Percentiles rank a stretch among this genome's conserved stretches.
Conservation (phyloP, 140 eudicot genomes). For the Anethum foeniculum region DNA sequence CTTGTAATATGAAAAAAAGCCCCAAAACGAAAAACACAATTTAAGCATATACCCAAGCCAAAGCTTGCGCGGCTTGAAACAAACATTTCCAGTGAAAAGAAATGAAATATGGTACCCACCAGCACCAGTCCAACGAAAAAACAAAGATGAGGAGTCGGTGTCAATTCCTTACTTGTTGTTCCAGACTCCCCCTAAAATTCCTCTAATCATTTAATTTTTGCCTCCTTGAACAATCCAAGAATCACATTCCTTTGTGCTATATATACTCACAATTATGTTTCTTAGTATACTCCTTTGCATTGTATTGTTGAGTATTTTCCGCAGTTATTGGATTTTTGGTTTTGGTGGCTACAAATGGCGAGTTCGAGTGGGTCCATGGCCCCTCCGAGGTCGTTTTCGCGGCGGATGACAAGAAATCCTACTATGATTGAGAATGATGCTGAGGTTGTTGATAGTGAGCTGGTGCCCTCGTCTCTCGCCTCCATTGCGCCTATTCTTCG, state of each 20-base stretch:
- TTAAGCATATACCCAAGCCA: no score
- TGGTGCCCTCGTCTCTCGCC: conserved; percentile 77
- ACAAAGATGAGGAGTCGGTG: not conserved
- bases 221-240: conserved; percentile 8
- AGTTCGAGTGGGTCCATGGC: conserved; percentile 72
- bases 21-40: no score
- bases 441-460: conserved; percentile 70
- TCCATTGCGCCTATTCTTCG: conserved; percentile 83
- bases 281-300: not conserved
- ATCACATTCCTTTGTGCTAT: not conserved
- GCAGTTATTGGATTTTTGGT: no score
- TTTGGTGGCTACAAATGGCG: no score
- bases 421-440: conserved; percentile 42
- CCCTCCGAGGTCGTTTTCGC: conserved; percentile 40
- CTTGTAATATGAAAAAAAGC: no score
- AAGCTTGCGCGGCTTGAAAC: no score
- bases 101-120: not conserved
- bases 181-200: not conserved
- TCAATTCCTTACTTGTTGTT: conserved; percentile 10
- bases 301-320: not conserved
- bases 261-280: not conserved
- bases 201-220: not conserved
- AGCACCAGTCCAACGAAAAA: not conserved
- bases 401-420: conserved; percentile 39
- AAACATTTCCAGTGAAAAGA: not conserved